Conservation (phyloP, 345 rosid species). For the Acer yangbiense region DNA sequence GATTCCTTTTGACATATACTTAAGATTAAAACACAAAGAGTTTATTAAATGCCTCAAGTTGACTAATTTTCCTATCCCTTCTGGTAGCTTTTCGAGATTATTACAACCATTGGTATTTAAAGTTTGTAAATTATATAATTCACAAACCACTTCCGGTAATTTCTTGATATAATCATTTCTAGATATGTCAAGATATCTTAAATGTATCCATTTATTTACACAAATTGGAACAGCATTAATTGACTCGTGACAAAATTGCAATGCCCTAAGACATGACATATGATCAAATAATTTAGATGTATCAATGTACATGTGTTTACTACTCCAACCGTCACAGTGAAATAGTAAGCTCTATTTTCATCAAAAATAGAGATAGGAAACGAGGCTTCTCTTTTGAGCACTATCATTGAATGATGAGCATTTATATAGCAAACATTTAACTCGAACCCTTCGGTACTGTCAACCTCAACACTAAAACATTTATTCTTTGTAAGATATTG, state of each 20-base stretch:
- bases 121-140: not conserved
- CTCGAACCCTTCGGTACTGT: not conserved
- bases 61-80: not conserved
- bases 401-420: not conserved
- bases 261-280: not conserved
- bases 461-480: not conserved
- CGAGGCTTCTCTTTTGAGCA: not conserved
- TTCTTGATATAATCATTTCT: not conserved
- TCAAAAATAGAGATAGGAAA: not conserved
- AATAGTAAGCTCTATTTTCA: not conserved
- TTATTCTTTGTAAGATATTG: not conserved
- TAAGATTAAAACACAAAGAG: not conserved
- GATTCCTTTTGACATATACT: not conserved
- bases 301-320: not conserved
- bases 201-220: not conserved
- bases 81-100: not conserved
- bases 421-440: not conserved
- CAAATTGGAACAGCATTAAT: not conserved
- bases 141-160: not conserved
- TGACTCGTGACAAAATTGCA: not conserved
- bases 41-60: not conserved
- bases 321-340: no score
- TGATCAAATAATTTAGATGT: slow-evolving; percentile 2
- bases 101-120: not conserved
- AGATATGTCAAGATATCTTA: not conserved